phyloP scores from a whole-genome alignment of 805 yeast species.

The Candida odintsovae region DNA sequence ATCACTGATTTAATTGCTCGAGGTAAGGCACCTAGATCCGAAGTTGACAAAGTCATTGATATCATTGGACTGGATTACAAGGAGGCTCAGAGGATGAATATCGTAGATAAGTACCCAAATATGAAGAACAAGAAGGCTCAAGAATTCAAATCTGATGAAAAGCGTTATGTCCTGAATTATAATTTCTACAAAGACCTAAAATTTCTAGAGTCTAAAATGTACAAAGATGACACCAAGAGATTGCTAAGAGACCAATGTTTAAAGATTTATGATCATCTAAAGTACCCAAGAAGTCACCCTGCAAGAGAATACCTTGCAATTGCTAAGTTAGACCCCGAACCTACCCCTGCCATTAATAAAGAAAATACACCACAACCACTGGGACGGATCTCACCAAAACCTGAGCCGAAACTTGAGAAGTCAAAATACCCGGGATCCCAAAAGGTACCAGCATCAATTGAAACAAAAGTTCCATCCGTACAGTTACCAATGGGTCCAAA shows the following conservation, averaged over 20 bases:
- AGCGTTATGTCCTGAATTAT: constrained; percentile 31
- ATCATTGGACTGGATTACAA: constrained; percentile 25
- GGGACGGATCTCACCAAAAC: not conserved
- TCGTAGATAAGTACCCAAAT: constrained; percentile 26
- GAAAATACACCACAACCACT: not conserved
- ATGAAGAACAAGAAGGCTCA: constrained; percentile 11
- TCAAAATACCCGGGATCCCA: not conserved
- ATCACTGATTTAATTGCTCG: constrained; percentile 25
- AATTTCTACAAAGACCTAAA: constrained; percentile 26
- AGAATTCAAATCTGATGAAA: constrained; percentile 23
- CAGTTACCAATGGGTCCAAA: constrained; percentile 14
- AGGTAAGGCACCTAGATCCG: constrained; percentile 24
- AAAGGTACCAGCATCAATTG: not conserved
- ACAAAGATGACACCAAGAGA: constrained; percentile 1
- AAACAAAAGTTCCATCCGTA: not conserved
- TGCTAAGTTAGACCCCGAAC: not conserved
- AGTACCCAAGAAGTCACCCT: constrained; percentile 10
- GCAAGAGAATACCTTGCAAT: constrained; percentile 9
- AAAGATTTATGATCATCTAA: constrained; percentile 15
- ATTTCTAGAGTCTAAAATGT: constrained; percentile 9
- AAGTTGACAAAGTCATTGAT: constrained; percentile 24
- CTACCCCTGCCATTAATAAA: not conserved
- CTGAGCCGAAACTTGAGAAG: not conserved
- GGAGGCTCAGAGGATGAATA: constrained; percentile 15
- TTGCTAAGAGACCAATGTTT: constrained; percentile 11